A percentile compares a stretch with the other conserved stretches of the same genome.
Evolutionary conservation across 768 basidiomycete species (phyloP).

Genomic region (Russula vinacea): DNA sequence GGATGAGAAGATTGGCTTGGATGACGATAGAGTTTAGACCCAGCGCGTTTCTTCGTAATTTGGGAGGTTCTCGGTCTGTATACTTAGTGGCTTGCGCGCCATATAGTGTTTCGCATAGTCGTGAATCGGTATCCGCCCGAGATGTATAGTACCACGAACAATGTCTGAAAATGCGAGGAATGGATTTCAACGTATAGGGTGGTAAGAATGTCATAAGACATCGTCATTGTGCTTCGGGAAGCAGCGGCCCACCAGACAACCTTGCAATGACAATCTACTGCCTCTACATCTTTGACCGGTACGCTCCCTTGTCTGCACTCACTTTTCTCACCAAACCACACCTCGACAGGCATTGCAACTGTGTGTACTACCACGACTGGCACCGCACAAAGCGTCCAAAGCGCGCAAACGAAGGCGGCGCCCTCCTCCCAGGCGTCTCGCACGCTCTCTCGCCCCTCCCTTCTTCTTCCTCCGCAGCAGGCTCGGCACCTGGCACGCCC

Average conservation of each 20-base stretch:
- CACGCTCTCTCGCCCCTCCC: constrained; percentile 51
- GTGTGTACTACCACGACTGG: constrained; percentile 96
- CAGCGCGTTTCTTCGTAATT: neutral
- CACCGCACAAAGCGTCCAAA: constrained; percentile 73
- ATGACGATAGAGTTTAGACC: constrained; percentile 31
- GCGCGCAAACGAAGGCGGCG: constrained; percentile 62
- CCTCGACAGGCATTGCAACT: constrained; percentile 73
- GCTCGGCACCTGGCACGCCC: constrained; percentile 34
- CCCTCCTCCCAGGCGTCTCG: constrained; percentile 77
- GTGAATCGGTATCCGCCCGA: neutral
- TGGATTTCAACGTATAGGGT: neutral
- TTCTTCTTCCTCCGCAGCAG: constrained; percentile 24
- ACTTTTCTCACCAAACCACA: neutral
- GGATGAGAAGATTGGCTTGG: constrained; percentile 34
- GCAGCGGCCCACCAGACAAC: neutral
- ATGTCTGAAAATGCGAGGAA: neutral
- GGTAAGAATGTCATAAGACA: neutral
- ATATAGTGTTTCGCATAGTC: neutral
- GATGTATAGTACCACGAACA: neutral
- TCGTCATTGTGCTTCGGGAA: no score
- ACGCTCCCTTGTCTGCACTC: constrained; percentile 5
- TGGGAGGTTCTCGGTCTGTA: neutral
- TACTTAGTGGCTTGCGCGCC: neutral
- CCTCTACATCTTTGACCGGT: constrained; percentile 92
- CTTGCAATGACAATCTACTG: constrained; percentile 74